Percentiles rank a stretch among this genome's conserved stretches.
Conservation (phyloP, 73 alveolate genomes). For the Symbiodinium pilosum region DNA sequence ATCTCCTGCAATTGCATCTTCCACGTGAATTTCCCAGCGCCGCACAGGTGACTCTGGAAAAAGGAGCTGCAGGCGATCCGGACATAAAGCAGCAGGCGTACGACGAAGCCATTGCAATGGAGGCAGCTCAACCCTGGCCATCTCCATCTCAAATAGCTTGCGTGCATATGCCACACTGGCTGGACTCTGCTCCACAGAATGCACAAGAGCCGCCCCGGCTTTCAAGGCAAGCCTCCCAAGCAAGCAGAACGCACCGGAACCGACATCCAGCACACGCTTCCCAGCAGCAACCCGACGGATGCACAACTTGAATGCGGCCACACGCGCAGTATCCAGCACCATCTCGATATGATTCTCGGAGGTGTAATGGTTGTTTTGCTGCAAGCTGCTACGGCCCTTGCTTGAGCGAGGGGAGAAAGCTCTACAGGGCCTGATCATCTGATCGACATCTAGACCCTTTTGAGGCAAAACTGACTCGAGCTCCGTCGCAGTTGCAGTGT, state of each 20-base stretch:
- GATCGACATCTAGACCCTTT: background rate
- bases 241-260: conserved; percentile 21
- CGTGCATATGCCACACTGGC: background rate
- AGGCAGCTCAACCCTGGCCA: background rate
- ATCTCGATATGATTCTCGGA: background rate
- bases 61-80: background rate
- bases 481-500: background rate
- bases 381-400: background rate
- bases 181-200: background rate
- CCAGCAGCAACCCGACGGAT: background rate
- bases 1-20: background rate
- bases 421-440: background rate
- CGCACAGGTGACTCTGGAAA: background rate
- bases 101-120: background rate
- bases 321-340: background rate
- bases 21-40: background rate
- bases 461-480: background rate
- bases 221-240: conserved; percentile 12
- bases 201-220: conserved; percentile 3
- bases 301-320: background rate
- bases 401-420: background rate
- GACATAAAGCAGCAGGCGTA: background rate
- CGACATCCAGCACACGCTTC: conserved; percentile 8
- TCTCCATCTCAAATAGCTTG: background rate
- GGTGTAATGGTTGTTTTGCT: background rate